Evolutionary conservation across 2,329 filamentous ascomycete species (phyloP), one percentile per base, ranked within the genome.

Genomic region (Mycosphaerella arachidis): DNA sequence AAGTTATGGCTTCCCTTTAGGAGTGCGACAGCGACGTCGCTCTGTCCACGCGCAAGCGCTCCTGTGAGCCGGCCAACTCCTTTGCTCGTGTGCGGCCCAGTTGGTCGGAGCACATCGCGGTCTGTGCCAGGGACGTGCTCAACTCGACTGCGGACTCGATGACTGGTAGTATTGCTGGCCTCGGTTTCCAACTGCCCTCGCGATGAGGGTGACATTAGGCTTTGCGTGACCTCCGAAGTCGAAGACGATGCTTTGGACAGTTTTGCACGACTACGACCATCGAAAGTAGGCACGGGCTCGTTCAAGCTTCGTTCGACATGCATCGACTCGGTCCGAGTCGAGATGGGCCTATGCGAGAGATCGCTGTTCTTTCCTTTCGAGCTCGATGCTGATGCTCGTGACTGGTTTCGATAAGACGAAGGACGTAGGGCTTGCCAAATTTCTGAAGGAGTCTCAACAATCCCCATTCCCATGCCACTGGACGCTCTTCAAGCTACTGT

Each of bases 1-100:
- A 90, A 87, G 68, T 96, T 96, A 71, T 93, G 88, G 72, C 96
- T 95, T 0, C 92, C 92, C 72, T 89, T 89, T 0, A 92, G 88
- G 31, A 96, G 75, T 0, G 88, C 88, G 53, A 96, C 77, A 24
- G 90, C 91, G 67, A 96, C 90, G 73, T 96, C 91, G 82, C 95
- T 88, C 0, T 92, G 92, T 0, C 87, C 87, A 70, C 89, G 90
- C 62, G 93, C 67, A 12, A 71, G 71, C 16, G 73, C 72, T 13
- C 70, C 70, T 5, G 74, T 62, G 33, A 76, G 74, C 29, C 69
- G 69, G 16, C 68, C 63, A 12, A 75, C 67, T 8, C 74, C 73
- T 60, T 75, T 73, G 13, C 68, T 66, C 16, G 73, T 74, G 37
- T 62, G 71, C 48, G 63, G 61, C 16, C 7, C 16, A n/a, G 9